Evolutionary conservation across 2,329 filamentous ascomycete species (phyloP).

Genomic region (Fusarium setosum): DNA sequence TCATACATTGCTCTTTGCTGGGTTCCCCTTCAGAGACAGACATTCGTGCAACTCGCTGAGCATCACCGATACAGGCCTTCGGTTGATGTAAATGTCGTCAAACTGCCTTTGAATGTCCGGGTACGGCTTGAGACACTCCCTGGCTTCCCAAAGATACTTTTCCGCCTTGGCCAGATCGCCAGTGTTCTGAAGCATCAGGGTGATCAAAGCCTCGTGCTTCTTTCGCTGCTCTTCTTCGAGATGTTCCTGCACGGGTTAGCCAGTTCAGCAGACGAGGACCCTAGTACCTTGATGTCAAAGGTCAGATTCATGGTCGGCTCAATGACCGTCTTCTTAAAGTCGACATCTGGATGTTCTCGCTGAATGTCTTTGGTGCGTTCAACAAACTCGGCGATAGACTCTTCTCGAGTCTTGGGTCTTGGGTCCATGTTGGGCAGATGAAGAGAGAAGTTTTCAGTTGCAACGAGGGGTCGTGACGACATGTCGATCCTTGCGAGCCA

Average conservation of each 20-base stretch:
- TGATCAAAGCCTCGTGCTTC: constrained; percentile 24
- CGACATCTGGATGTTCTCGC: constrained; percentile 25
- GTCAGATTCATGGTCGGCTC: constrained; percentile 37
- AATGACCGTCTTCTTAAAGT: constrained; percentile 27
- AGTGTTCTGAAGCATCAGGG: constrained; percentile 25
- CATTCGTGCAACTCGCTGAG: constrained; percentile 26
- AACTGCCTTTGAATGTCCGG: constrained; percentile 27
- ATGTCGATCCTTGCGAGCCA: background rate
- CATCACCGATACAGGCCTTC: constrained; percentile 28
- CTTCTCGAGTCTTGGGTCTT: constrained; percentile 21
- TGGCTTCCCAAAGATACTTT: constrained; percentile 30
- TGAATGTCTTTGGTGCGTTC: constrained; percentile 22
- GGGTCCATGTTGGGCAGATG: background rate
- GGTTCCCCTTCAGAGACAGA: constrained; percentile 4
- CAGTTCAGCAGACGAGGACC: rapidly evolving
- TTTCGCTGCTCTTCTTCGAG: constrained; percentile 7
- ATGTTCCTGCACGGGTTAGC: constrained; percentile 17
- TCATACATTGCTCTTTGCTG: background rate
- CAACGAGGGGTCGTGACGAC: too few species aligned
- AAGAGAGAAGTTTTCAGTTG: constrained; percentile 1
- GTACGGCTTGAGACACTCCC: constrained; percentile 29
- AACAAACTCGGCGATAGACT: constrained; percentile 32
- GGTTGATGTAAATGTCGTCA: constrained; percentile 34
- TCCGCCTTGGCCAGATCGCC: constrained; percentile 27
- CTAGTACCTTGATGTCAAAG: constrained; percentile 29